Percentiles rank a stretch among this genome's conserved stretches.
Conservation (phyloP, 129 eudicot species). For the Artemisia tridentata region DNA sequence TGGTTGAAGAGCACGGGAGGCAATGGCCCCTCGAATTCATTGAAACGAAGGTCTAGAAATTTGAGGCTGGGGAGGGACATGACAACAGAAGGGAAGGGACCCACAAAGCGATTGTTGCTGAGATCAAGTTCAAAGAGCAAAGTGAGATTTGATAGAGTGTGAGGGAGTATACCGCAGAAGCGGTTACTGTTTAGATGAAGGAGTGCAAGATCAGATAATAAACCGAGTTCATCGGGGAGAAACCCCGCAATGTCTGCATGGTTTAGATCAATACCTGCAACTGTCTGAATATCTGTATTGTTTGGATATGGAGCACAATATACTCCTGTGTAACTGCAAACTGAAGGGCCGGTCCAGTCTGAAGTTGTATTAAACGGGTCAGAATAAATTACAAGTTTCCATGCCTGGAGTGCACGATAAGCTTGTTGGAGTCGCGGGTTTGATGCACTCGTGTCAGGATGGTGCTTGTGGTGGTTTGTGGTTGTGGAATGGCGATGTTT, state of each 20-base stretch:
- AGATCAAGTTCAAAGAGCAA: slow-evolving; percentile 69
- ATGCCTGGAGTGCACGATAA: slow-evolving; percentile 68
- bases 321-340: slow-evolving; percentile 69
- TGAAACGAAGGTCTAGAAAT: slow-evolving; percentile 70
- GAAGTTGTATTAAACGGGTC: slow-evolving; percentile 66
- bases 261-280: slow-evolving; percentile 81
- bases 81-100: slow-evolving; percentile 68
- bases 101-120: slow-evolving; percentile 79
- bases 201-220: slow-evolving; percentile 57
- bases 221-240: slow-evolving; percentile 66
- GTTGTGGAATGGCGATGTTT: slow-evolving; percentile 36
- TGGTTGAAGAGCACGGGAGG: slow-evolving; percentile 55
- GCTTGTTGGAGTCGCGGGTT: slow-evolving; percentile 62
- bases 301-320: slow-evolving; percentile 54
- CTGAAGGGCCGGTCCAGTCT: slow-evolving; percentile 71
- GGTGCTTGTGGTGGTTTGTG: slow-evolving; percentile 31
- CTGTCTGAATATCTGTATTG: slow-evolving; percentile 32
- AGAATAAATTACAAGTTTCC: slow-evolving; percentile 72
- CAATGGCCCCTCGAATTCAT: slow-evolving; percentile 70
- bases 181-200: slow-evolving; percentile 70
- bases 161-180: slow-evolving; percentile 67
- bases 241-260: slow-evolving; percentile 66
- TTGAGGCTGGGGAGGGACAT: slow-evolving; percentile 52
- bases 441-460: slow-evolving; percentile 19
- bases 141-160: slow-evolving; percentile 46